These are phyloP conservation scores for Arthrinium phaeospermum DNA, from an alignment of 2,329 filamentous ascomycete species.

Conservation along the genomic window DNA sequence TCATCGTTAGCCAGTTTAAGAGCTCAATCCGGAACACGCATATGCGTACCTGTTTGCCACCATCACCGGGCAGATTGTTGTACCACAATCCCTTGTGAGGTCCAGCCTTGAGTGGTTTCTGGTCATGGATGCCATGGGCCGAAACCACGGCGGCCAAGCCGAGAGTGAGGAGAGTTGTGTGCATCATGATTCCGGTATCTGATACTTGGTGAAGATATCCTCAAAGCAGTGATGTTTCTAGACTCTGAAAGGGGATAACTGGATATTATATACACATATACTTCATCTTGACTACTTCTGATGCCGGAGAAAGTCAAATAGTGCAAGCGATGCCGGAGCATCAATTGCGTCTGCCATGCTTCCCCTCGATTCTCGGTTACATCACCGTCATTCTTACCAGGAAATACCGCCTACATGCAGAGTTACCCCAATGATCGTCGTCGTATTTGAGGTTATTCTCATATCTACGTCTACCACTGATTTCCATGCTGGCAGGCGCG, in stretches of 20 bases:
- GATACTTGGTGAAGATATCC: background rate
- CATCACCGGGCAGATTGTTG: slow-evolving; percentile 80
- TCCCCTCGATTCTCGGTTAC: background rate
- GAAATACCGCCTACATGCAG: background rate
- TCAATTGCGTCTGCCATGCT: too few relatives aligned
- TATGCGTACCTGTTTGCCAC: slow-evolving; percentile 73
- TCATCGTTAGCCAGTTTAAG: slow-evolving; percentile 17
- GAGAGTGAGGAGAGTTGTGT: slow-evolving; percentile 39
- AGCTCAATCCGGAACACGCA: slow-evolving; percentile 5
- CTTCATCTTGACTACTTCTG: background rate
- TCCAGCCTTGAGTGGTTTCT: slow-evolving; percentile 65
- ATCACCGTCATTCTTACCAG: background rate
- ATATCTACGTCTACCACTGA: background rate
- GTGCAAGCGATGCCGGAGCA: background rate
- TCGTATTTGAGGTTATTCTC: background rate
- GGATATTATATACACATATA: background rate
- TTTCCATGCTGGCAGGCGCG: background rate
- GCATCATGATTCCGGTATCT: background rate
- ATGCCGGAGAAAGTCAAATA: background rate
- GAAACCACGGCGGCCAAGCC: slow-evolving; percentile 55
- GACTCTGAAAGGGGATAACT: too few relatives aligned
- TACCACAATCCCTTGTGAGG: slow-evolving; percentile 82
- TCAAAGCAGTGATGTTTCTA: background rate
- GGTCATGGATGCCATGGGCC: slow-evolving; percentile 64
- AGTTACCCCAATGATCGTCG: background rate